Percentiles rank a stretch among this genome's conserved stretches.
These are phyloP conservation scores for Ceratocystis diversiconidia DNA, from an alignment of 2,329 filamentous ascomycete species.

Conservation along the genomic window DNA sequence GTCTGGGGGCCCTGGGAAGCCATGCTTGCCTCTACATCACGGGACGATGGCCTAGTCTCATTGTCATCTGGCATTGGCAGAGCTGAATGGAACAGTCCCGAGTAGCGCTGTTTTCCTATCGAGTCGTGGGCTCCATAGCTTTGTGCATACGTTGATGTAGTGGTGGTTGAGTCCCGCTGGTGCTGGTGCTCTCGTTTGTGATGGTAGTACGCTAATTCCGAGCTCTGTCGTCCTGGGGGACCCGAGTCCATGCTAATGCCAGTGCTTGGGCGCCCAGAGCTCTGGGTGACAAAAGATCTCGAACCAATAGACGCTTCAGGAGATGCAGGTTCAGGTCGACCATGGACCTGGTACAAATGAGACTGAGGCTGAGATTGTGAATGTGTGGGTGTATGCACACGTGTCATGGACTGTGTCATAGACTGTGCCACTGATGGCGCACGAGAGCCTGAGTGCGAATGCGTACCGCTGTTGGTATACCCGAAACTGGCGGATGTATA, in stretches of 20 bases:
- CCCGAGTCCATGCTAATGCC: conserved; percentile 38
- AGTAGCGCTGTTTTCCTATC: conserved; percentile 32
- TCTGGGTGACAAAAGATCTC: conserved; percentile 32
- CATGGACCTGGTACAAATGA: conserved; percentile 18
- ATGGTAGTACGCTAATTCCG: conserved; percentile 34
- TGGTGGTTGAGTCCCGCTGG: conserved; percentile 36
- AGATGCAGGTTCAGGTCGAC: conserved; percentile 5
- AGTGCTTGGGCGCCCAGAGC: conserved; percentile 41
- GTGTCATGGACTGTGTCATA: conserved; percentile 10
- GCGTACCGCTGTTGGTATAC: background rate
- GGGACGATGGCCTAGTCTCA: conserved; percentile 31
- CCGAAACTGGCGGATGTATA: conserved; percentile 26
- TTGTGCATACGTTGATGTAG: conserved; percentile 36
- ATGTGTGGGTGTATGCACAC: background rate
- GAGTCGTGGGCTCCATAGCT: conserved; percentile 21
- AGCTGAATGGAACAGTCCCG: conserved; percentile 73
- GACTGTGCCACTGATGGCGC: conserved; percentile 10
- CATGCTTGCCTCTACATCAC: background rate
- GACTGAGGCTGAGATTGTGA: conserved; percentile 5
- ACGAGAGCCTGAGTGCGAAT: conserved; percentile 20
- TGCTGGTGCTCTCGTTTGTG: conserved; percentile 6
- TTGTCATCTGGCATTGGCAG: conserved; percentile 62
- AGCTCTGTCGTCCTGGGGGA: conserved; percentile 34
- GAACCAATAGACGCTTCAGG: conserved; percentile 25
- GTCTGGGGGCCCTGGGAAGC: conserved; percentile 24